phyloP scores from a whole-genome alignment of 441 rosid genomes.

The Metrosideros polymorpha region DNA sequence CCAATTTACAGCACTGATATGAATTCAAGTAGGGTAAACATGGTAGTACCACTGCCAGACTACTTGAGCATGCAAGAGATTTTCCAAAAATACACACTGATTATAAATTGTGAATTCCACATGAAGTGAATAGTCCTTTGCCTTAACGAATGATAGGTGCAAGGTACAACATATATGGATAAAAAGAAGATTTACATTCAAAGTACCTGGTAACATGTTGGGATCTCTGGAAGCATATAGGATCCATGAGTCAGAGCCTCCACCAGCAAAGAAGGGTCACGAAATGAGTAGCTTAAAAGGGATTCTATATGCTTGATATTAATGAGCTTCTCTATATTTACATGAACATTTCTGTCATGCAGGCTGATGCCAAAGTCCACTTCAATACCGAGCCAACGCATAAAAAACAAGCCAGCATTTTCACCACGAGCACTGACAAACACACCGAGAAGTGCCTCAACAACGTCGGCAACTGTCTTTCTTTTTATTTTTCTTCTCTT shows the following conservation, averaged over 20 bases:
- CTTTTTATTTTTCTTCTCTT: conserved; percentile 37
- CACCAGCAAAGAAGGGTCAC: conserved; percentile 55
- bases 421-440: conserved; percentile 77
- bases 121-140: not conserved
- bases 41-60: not conserved
- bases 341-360: conserved; percentile 16
- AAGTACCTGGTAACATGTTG: conserved; percentile 84
- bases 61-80: not conserved
- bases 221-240: conserved; percentile 80
- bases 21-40: not conserved
- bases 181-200: not conserved
- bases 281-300: conserved; percentile 49
- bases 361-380: conserved; percentile 33
- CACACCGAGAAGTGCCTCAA: conserved; percentile 83
- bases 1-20: not conserved
- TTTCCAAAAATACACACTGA: not conserved
- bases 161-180: not conserved
- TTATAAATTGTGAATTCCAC: not conserved
- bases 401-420: conserved; percentile 39
- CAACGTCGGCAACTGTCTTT: conserved; percentile 77
- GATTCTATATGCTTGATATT: conserved; percentile 39
- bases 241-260: conserved; percentile 98
- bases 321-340: conserved; percentile 31
- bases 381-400: conserved; percentile 68
- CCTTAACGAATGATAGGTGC: not conserved